Conservation (phyloP, 169 alveolate genomes). For the Perkinsus olseni region DNA sequence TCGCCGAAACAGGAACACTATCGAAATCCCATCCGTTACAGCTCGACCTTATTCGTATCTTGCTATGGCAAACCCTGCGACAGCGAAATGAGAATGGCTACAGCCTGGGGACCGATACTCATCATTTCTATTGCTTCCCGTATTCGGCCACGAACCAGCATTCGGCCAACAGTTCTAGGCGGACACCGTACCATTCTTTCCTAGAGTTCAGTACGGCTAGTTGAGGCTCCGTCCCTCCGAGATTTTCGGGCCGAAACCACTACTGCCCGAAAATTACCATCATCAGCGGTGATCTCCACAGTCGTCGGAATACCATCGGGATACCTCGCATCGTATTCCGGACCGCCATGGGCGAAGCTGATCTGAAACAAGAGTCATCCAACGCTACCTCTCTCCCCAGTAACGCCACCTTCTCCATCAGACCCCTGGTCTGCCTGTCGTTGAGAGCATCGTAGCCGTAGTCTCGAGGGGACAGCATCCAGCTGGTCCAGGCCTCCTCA, state of each 20-base stretch:
- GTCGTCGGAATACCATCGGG: conserved; percentile 36
- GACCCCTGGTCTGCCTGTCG: conserved; percentile 41
- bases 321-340: conserved; percentile 30
- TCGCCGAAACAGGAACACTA: no score
- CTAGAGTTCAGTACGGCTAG: no score
- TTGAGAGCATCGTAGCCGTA: conserved; percentile 46
- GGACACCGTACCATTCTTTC: no score
- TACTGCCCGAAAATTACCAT: conserved; percentile 9
- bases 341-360: conserved; percentile 25
- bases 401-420: conserved; percentile 34
- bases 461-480: conserved; percentile 61
- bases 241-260: not conserved
- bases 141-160: no score
- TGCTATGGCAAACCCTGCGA: no score
- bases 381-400: not conserved
- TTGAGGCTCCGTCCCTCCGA: no score
- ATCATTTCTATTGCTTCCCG: no score
- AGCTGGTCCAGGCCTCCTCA: conserved; percentile 57
- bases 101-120: no score
- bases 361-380: not conserved
- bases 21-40: no score
- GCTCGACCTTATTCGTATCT: no score
- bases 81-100: no score
- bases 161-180: no score
- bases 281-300: conserved; percentile 21